Conservation (phyloP, 2,329 filamentous ascomycete species). For the Fusarium euwallaceae region DNA sequence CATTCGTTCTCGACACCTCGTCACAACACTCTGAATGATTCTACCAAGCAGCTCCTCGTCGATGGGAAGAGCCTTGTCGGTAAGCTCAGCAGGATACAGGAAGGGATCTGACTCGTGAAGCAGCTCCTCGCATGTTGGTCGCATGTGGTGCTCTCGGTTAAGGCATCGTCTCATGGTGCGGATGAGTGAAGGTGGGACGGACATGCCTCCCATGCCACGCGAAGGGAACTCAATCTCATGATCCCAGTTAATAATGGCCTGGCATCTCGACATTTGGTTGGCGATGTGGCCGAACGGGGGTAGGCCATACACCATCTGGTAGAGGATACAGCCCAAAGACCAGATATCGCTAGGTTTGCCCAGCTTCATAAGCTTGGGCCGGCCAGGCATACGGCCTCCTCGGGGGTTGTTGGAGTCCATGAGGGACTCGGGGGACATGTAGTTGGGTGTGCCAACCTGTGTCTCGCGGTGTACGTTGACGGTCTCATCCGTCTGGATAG, state of each 20-base stretch:
- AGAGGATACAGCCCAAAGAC: conserved; percentile 96
- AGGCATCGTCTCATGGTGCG: conserved; percentile 74
- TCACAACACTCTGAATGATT: conserved; percentile 73
- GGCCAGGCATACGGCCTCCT: conserved; percentile 57
- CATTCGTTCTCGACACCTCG: conserved; percentile 69
- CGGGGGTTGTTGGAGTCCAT: conserved; percentile 83
- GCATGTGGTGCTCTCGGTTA: conserved; percentile 70
- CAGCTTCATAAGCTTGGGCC: conserved; percentile 88
- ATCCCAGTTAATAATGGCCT: conserved; percentile 85
- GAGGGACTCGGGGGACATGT: conserved; percentile 97
- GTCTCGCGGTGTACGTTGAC: conserved; percentile 97
- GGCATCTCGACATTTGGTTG: conserved; percentile 87
- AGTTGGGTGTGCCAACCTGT: conserved; percentile 96
- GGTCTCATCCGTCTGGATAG: conserved; percentile 94
- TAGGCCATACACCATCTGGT: conserved; percentile 98
- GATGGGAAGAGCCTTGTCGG: conserved; percentile 68
- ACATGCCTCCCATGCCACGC: conserved; percentile 74
- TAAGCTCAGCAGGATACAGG: conserved; percentile 71
- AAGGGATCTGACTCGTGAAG: conserved; percentile 72
- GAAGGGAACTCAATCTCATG: conserved; percentile 80
- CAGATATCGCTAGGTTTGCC: conserved; percentile 97
- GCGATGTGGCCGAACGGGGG: conserved; percentile 93
- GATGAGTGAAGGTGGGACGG: conserved; percentile 70
- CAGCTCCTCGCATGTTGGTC: conserved; percentile 74
- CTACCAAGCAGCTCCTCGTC: conserved; percentile 72